A percentile compares a stretch with the other conserved stretches of the same genome.
Conservation (phyloP, 176 grass and related monocot species). For the Areca catechu region DNA sequence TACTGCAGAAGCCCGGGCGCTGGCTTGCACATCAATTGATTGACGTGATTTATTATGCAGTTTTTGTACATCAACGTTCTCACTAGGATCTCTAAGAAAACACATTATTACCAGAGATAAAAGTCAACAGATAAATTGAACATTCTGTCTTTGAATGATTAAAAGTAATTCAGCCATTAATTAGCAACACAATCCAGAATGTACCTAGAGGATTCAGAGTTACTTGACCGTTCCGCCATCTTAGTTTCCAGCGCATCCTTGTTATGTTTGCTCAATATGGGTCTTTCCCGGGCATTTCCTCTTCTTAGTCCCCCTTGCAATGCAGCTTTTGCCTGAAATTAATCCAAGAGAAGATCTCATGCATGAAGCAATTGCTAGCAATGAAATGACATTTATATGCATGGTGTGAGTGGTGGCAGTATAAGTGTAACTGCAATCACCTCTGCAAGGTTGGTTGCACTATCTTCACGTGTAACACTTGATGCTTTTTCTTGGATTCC, state of each 20-base stretch:
- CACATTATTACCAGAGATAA: background rate
- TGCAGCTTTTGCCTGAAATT: conserved; percentile 88
- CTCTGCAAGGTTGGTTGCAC: conserved; percentile 93
- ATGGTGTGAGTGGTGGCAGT: no score
- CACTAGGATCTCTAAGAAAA: conserved; percentile 27
- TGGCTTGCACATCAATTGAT: conserved; percentile 42
- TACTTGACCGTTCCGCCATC: conserved; percentile 42
- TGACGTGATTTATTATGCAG: conserved; percentile 34
- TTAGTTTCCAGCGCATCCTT: conserved; percentile 72
- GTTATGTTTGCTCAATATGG: conserved; percentile 28
- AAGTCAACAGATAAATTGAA: no score
- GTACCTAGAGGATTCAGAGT: conserved; percentile 50
- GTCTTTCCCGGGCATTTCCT: conserved; percentile 89
- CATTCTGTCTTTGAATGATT: no score
- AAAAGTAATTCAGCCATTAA: no score
- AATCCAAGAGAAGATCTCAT: background rate
- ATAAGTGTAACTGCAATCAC: conserved; percentile 12
- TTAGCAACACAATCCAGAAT: background rate
- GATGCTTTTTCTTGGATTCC: conserved; percentile 87
- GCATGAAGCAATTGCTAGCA: no score
- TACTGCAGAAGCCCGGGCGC: conserved; percentile 41
- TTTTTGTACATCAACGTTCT: conserved; percentile 45
- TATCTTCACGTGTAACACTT: conserved; percentile 66
- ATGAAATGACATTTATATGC: no score
- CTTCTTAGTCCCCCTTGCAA: conserved; percentile 65